A percentile compares a stretch with the other conserved stretches of the same genome.
These are phyloP conservation scores for Boletus tomentosulus DNA, from an alignment of 768 basidiomycete genomes.

Conservation along the genomic window DNA sequence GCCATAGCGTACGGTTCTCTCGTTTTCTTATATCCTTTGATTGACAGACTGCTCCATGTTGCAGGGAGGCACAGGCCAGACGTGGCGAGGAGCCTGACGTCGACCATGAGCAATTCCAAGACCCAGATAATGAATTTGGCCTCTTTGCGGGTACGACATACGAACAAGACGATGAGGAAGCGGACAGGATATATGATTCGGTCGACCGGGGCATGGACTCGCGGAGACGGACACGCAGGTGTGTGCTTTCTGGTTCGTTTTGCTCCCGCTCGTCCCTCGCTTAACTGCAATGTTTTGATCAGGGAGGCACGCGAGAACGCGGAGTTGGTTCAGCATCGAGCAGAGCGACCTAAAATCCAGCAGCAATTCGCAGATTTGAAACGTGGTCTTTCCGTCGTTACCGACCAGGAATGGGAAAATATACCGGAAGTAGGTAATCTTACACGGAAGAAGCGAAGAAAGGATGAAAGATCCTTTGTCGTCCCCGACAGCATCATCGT, in stretches of 20 bases:
- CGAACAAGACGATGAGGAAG: slow-evolving; percentile 97
- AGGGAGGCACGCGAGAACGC: slow-evolving; percentile 76
- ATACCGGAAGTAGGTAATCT: slow-evolving; percentile 97
- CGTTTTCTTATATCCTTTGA: not conserved
- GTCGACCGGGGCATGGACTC: slow-evolving; percentile 91
- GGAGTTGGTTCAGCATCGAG: slow-evolving; percentile 72
- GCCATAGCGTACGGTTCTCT: slow-evolving; percentile 65
- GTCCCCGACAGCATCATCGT: slow-evolving; percentile 93
- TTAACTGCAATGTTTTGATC: not conserved
- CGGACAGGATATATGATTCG: slow-evolving; percentile 90
- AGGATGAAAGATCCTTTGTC: slow-evolving; percentile 81
- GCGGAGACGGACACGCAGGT: slow-evolving; percentile 75
- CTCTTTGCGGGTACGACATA: slow-evolving; percentile 95
- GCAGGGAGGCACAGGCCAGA: slow-evolving; percentile 80
- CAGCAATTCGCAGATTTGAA: slow-evolving; percentile 96
- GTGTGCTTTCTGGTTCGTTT: slow-evolving; percentile 35
- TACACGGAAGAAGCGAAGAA: slow-evolving; percentile 84
- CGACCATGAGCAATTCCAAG: slow-evolving; percentile 89
- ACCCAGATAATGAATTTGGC: slow-evolving; percentile 96
- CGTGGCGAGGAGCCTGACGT: slow-evolving; percentile 86
- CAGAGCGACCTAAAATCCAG: slow-evolving; percentile 91
- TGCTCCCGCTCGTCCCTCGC: not conserved
- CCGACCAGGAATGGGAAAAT: slow-evolving; percentile 90
- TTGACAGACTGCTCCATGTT: not conserved
- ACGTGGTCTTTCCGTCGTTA: slow-evolving; percentile 78